Evolutionary conservation across 305 asterid genomes (phyloP).

Genomic region (Solanum aculeatissimum): DNA sequence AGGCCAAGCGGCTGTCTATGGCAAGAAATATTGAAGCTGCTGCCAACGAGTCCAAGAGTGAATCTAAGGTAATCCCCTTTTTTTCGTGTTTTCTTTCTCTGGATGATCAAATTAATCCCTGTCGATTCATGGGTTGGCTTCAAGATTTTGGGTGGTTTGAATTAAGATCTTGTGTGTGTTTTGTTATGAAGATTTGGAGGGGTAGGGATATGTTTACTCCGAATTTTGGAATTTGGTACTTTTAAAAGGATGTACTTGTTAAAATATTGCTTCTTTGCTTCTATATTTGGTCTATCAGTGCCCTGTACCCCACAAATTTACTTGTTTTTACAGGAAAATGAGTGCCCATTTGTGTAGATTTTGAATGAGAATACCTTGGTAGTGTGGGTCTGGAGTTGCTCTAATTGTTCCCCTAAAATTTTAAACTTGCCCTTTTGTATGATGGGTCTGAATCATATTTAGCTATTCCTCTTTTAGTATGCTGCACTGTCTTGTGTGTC

Average conservation of each 20-base stretch:
- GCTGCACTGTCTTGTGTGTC: neutral
- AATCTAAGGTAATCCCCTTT: neutral
- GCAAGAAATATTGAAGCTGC: conserved; percentile 6
- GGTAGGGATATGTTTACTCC: neutral
- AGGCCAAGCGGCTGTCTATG: neutral
- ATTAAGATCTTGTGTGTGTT: neutral
- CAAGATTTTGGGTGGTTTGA: neutral
- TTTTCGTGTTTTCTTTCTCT: neutral
- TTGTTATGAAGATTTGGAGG: neutral
- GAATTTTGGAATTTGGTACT: neutral
- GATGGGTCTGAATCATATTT: neutral
- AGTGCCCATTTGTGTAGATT: neutral
- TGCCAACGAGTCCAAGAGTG: conserved; percentile 10
- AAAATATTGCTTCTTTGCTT: neutral
- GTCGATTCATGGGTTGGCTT: neutral
- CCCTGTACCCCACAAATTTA: neutral
- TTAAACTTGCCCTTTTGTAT: neutral
- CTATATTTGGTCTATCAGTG: neutral
- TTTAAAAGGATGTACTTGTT: neutral
- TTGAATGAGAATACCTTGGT: neutral
- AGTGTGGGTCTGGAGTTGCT: neutral
- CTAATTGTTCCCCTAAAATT: neutral
- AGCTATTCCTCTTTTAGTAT: neutral
- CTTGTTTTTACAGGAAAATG: neutral
- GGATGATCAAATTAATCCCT: neutral